Evolutionary conservation across 2,329 filamentous ascomycete species (phyloP), one percentile per base, ranked within the genome.

Genomic region (Fusarium acutatum): DNA sequence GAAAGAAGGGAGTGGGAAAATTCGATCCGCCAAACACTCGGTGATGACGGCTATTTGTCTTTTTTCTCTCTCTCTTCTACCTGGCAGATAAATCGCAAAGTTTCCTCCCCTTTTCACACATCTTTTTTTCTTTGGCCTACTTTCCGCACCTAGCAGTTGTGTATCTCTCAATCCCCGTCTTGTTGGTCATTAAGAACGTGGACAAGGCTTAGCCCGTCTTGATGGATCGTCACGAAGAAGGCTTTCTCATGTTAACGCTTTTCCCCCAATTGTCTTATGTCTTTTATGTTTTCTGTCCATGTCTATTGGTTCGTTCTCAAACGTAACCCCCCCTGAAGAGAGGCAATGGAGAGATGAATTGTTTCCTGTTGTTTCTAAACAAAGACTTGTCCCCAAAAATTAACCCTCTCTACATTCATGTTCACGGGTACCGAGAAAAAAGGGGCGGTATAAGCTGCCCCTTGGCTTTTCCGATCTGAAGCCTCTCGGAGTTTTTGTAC

Each of bases 21-120:
- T 69, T 63, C 61, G 67, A 73, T 35, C 74, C 56, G 73, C 59
- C 73, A 72, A 72, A 53, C 65, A 60, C 71, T 62, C 41, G 17
- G 43, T 67, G 69, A 65, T 77, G 74, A 77, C 76, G 76, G 75
- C 53, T 72, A 61, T 64, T 70, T 72, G 64, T 67, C 50, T 38
- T 53, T 34, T 66, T 43, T 49, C 13, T 71, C 66, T 61, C 67
- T 70, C 49, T 72, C 67, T 64, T 75, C 63, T 76, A 77, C 76
- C 69, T 77, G 72, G 69, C 77, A 77, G 77, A 79, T 79, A 70
- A 78, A 78, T 78, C 75, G 76, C 76, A 78, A 78, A 77, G 67
- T 65, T 75, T 53, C 65, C 57, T 59, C 72, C 72, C 71, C 54
- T 30, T 63, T 71, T 63, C 57, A 64, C 63, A 64, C 62, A 53